A percentile compares a stretch with the other conserved stretches of the same genome.
These are phyloP conservation scores for Ophiostoma quercus DNA, from an alignment of 2,329 filamentous ascomycete species.

Conservation along the genomic window DNA sequence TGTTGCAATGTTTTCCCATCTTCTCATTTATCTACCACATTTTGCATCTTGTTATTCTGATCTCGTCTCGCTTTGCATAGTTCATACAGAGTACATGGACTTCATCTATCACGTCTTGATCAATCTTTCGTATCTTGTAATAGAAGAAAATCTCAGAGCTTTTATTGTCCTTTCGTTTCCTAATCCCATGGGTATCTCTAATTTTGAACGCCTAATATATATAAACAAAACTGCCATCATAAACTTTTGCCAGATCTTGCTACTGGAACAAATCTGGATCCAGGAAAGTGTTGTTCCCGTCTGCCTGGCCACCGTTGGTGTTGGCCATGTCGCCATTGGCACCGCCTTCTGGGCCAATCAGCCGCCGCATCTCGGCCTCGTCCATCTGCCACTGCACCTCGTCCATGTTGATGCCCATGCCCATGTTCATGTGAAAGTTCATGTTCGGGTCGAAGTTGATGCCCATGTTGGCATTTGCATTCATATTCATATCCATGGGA, in stretches of 20 bases:
- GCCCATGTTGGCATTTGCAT: background rate
- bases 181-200: constrained; percentile 2
- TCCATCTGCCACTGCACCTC: constrained; percentile 29
- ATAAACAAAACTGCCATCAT: background rate
- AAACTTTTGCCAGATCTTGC: background rate
- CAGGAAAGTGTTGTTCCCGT: background rate
- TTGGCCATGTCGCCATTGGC: background rate
- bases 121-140: background rate
- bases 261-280: constrained; percentile 26
- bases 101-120: background rate
- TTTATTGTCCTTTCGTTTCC: background rate
- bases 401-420: background rate
- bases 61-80: background rate
- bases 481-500: background rate
- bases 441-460: background rate
- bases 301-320: background rate
- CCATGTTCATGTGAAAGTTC: background rate
- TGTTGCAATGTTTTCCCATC: background rate
- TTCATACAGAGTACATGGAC: background rate
- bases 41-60: background rate
- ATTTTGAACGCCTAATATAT: constrained; percentile 3
- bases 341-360: constrained; percentile 28
- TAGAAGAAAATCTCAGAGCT: background rate
- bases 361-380: constrained; percentile 30
- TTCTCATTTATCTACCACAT: background rate